phyloP scores from a whole-genome alignment of 495 filamentous ascomycete genomes.

The Pyronema omphalodes region DNA sequence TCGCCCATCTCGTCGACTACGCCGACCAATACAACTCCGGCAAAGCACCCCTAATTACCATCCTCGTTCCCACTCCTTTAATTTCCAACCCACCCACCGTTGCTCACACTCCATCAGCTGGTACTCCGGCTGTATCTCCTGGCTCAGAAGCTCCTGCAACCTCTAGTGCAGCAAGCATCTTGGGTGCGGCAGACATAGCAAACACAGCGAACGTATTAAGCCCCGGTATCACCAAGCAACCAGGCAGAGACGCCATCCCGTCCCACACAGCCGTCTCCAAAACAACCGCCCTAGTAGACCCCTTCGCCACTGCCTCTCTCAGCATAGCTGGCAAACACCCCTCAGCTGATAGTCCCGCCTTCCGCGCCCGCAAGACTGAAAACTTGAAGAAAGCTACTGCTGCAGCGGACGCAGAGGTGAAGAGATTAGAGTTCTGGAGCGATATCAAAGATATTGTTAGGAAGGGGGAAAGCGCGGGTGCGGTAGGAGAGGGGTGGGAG shows the following conservation, averaged over 20 bases:
- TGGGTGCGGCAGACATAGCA: too few species aligned
- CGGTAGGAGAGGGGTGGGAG: not conserved
- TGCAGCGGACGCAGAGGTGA: conserved; percentile 49
- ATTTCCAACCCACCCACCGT: not conserved
- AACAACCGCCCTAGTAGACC: too few species aligned
- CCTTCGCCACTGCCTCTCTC: too few species aligned
- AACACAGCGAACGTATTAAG: too few species aligned
- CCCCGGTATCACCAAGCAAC: too few species aligned
- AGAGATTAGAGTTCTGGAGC: conserved; percentile 54
- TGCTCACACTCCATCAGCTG: not conserved
- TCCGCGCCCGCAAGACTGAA: not conserved
- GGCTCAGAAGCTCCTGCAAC: too few species aligned
- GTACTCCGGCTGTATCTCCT: too few species aligned
- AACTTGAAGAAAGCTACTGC: conserved; percentile 27
- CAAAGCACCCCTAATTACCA: not conserved
- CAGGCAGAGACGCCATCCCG: too few species aligned
- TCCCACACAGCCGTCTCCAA: too few species aligned
- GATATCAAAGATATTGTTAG: conserved; percentile 46
- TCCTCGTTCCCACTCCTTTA: conserved; percentile 4
- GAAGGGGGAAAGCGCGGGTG: not conserved
- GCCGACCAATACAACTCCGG: conserved; percentile 1
- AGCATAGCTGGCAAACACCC: not conserved
- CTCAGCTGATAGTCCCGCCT: not conserved
- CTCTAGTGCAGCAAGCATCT: too few species aligned
- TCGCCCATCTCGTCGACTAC: conserved; percentile 40